Base-by-base conservation (phyloP, 2,329 filamentous ascomycete species). In the Penicillium brevicompactum region DNA sequence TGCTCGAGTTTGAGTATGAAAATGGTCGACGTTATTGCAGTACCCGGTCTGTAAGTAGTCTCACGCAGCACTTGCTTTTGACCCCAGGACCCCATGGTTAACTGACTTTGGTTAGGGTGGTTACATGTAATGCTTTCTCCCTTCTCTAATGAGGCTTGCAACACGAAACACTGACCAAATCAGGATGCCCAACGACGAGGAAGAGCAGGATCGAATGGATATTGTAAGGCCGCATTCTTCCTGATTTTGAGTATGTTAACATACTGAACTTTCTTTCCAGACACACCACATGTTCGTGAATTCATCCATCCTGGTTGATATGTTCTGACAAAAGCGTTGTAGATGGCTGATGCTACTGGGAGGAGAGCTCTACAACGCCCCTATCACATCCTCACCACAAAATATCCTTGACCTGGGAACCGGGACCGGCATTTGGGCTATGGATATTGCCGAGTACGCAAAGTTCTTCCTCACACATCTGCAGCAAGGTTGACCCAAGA, bases 401-500 rank as follows among this genome's bases (percentile, higher is more conserved):
- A 67, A 68, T 16, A 70, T 77, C 13, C 60, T 78, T 30, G 76
- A 78, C 50, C 57, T 78, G 8, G 75, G 74, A 5, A 77, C 74
- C 10, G 76, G 76, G 13, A 78, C 71, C 43, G 75, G 75, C 1
- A 73, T 75, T 22, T 78, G 74, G 74, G 74, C 74, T 6, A 70
- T 77, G 27, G 73, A 77, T 38, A 70, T 76, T 45, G 75, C 73
- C 14, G 74, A 76, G 59, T 63, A 55, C 10, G 45, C 53, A 46
- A 21, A 37, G 34, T 37, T 27, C 8, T 34, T 13, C n/a, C n/a
- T 27, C 16, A 16, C 13, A n/a, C 22, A 27, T 7, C 21, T 44
- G n/a, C 31, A 41, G 14, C 5, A 46, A 10, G 41, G 9, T 37
- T 56, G 10, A 59, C 38, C 40, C 41, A 5, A 2, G 10, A 38